Evolutionary conservation across 495 filamentous ascomycete species (phyloP).

Genomic region (Lepraria neglecta): DNA sequence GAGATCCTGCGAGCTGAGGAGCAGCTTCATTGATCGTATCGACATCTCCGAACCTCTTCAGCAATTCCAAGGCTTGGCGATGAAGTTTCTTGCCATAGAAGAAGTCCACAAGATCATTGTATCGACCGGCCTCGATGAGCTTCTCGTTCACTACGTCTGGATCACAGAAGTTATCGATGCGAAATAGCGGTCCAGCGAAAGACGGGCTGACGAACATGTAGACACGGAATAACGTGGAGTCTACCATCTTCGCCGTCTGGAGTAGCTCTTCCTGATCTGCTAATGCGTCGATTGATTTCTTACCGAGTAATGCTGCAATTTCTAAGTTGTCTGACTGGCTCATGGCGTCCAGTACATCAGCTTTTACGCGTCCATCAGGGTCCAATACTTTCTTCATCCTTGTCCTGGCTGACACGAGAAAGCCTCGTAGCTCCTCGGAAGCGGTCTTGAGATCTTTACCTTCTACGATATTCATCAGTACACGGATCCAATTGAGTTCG

Average conservation of each 20-base stretch:
- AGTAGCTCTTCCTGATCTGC: conserved; percentile 63
- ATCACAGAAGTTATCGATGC: conserved; percentile 95
- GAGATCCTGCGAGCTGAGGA: conserved; percentile 70
- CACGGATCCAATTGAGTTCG: background rate
- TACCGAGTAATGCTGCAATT: conserved; percentile 38
- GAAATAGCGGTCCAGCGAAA: conserved; percentile 83
- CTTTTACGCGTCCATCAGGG: conserved; percentile 65
- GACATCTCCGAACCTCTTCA: conserved; percentile 73
- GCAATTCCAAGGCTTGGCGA: conserved; percentile 73
- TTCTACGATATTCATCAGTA: conserved; percentile 36
- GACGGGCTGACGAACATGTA: conserved; percentile 86
- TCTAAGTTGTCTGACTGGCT: conserved; percentile 39
- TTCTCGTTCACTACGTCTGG: conserved; percentile 91
- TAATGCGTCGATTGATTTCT: conserved; percentile 36
- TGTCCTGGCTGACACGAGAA: conserved; percentile 75
- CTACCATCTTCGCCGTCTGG: conserved; percentile 72
- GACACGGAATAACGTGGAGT: conserved; percentile 87
- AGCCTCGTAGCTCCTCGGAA: conserved; percentile 73
- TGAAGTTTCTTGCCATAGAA: conserved; percentile 93
- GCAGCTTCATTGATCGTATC: conserved; percentile 57
- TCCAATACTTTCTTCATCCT: conserved; percentile 77
- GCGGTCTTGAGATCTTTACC: conserved; percentile 76
- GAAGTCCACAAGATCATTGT: conserved; percentile 93
- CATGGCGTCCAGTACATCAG: conserved; percentile 49
- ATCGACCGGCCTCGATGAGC: conserved; percentile 79